Conservation (phyloP, 768 basidiomycete genomes). For the Mycena rebaudengoi region DNA sequence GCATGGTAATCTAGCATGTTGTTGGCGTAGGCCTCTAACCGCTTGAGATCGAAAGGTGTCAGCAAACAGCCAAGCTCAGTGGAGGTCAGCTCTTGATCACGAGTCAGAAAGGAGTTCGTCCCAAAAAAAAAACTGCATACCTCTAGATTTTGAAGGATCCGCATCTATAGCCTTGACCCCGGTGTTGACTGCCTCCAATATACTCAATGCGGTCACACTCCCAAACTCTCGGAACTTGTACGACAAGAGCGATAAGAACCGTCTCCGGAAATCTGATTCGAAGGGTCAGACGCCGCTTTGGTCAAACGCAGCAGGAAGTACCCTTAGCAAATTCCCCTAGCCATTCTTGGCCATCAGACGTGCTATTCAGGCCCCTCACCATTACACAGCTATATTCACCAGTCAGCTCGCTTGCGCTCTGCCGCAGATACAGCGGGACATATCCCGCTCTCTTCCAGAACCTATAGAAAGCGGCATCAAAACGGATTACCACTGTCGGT, state of each 20-base stretch:
- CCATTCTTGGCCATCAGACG: conserved; percentile 75
- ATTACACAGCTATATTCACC: conserved; percentile 98
- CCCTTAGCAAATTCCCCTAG: conserved; percentile 89
- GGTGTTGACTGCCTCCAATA: conserved; percentile 84
- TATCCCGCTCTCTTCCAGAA: conserved; percentile 98
- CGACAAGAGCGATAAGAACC: conserved; percentile 89
- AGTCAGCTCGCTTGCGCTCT: conserved; percentile 93
- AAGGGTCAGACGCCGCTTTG: background rate
- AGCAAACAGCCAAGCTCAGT: conserved; percentile 64
- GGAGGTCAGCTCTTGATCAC: conserved; percentile 41
- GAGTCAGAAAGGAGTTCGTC: background rate
- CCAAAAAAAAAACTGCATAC: conserved; percentile 31
- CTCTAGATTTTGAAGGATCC: conserved; percentile 41
- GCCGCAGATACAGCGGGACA: conserved; percentile 91
- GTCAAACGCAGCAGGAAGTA: conserved; percentile 35
- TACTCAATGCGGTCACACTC: conserved; percentile 84
- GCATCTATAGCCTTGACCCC: conserved; percentile 60
- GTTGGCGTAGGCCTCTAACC: conserved; percentile 94
- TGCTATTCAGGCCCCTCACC: conserved; percentile 85
- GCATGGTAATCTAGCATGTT: conserved; percentile 98
- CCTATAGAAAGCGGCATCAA: conserved; percentile 39
- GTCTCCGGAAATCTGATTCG: conserved; percentile 82
- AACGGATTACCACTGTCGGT: conserved; percentile 6
- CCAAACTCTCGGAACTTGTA: conserved; percentile 96
- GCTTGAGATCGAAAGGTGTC: conserved; percentile 94